Evolutionary conservation across 768 basidiomycete genomes (phyloP).

Genomic region (Mycena capillaripes): DNA sequence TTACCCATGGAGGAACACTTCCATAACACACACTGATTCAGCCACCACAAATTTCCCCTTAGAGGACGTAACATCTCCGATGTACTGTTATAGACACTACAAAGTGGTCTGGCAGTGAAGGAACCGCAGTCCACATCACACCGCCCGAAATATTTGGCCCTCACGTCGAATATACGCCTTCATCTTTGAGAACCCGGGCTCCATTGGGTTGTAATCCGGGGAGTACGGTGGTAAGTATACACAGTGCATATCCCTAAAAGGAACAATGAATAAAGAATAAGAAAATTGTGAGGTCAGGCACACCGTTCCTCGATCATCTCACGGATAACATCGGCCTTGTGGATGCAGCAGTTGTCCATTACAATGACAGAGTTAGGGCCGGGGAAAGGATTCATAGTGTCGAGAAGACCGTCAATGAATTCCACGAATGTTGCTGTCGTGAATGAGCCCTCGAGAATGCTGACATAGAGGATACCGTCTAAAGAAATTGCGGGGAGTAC

Average conservation of each 20-base stretch:
- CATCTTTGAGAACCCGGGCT: slow-evolving; percentile 43
- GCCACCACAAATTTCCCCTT: too few species aligned
- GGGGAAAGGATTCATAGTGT: slow-evolving; percentile 54
- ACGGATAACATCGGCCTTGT: slow-evolving; percentile 43
- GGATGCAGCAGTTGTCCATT: slow-evolving; percentile 55
- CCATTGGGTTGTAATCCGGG: slow-evolving; percentile 55
- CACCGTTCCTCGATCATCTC: slow-evolving; percentile 50
- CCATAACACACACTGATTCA: too few species aligned
- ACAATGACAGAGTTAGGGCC: slow-evolving; percentile 51
- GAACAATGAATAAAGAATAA: background rate
- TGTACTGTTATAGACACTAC: too few species aligned
- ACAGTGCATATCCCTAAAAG: slow-evolving; percentile 36
- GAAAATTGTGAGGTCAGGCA: background rate
- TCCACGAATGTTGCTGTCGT: slow-evolving; percentile 41
- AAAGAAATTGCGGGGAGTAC: slow-evolving; percentile 52
- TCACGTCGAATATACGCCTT: slow-evolving; percentile 34
- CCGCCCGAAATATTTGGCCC: background rate
- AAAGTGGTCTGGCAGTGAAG: too few species aligned
- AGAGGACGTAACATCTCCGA: too few species aligned
- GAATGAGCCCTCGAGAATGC: slow-evolving; percentile 47
- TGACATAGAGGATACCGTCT: slow-evolving; percentile 48
- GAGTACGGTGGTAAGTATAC: slow-evolving; percentile 53
- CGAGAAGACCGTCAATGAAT: slow-evolving; percentile 51
- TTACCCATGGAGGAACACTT: too few species aligned
- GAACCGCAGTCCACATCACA: too few species aligned